Evolutionary conservation across 2,329 filamentous ascomycete genomes (phyloP).

Genomic region (Fusarium pseudonygamai): DNA sequence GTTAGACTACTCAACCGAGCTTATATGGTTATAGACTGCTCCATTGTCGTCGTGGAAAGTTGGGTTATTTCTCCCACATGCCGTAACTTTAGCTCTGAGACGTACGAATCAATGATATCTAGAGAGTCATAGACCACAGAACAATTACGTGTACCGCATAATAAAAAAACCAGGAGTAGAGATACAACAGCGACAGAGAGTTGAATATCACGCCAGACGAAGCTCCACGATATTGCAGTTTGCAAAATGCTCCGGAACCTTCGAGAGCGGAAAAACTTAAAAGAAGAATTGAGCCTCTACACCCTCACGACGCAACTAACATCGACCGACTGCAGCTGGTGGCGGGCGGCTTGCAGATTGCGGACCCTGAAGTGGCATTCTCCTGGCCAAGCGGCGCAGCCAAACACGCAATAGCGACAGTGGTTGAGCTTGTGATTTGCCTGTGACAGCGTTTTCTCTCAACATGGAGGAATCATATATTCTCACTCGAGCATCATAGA

Average conservation of each 20-base stretch:
- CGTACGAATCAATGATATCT: background rate
- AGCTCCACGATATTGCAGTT: background rate
- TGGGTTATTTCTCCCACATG: background rate
- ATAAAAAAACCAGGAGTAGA: background rate
- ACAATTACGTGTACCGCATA: background rate
- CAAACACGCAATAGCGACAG: constrained; percentile 21
- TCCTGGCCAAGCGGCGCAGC: constrained; percentile 8
- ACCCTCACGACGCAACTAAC: constrained; percentile 13
- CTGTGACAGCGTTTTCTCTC: background rate
- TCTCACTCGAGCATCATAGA: background rate
- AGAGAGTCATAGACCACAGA: background rate
- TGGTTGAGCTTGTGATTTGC: constrained; percentile 20
- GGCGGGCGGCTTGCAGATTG: constrained; percentile 35
- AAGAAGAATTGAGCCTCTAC: background rate
- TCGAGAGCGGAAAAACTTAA: background rate
- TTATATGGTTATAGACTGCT: background rate
- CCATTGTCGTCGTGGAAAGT: background rate
- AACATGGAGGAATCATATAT: background rate
- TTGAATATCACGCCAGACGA: background rate
- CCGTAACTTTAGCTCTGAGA: background rate
- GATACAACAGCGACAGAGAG: background rate
- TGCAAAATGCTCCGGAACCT: background rate
- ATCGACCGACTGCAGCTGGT: constrained; percentile 21
- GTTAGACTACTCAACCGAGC: background rate
- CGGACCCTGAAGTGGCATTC: constrained; percentile 29